Conservation (phyloP, 2,329 filamentous ascomycete species). For the Diaporthe capsici region DNA sequence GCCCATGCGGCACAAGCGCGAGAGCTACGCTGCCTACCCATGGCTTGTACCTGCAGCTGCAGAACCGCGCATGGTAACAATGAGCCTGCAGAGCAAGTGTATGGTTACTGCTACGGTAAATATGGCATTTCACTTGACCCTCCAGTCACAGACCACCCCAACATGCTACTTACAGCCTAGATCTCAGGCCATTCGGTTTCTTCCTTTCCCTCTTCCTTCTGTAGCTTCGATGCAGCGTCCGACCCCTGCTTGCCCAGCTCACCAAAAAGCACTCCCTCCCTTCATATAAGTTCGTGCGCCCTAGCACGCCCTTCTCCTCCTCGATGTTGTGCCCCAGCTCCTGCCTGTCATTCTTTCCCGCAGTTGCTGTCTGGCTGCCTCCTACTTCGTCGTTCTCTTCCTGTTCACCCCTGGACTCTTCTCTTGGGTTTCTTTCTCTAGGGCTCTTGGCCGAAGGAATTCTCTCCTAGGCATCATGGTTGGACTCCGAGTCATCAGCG, state of each 20-base stretch:
- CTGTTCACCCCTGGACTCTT: neutral
- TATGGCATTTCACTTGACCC: neutral
- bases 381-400: neutral
- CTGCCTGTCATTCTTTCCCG: constrained; percentile 22
- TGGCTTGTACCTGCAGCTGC: neutral
- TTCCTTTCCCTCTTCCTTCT: neutral
- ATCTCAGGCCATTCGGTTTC: neutral
- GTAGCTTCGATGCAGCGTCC: neutral
- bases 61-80: neutral
- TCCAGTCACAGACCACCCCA: neutral
- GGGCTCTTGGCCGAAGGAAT: neutral
- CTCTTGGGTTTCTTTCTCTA: neutral
- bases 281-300: constrained; percentile 15
- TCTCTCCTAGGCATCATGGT: neutral
- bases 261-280: neutral
- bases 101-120: neutral
- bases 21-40: neutral
- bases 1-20: constrained; percentile 3
- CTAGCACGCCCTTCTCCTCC: neutral
- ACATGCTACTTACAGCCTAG: neutral
- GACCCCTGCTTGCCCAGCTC: constrained; percentile 3
- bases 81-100: neutral
- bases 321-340: neutral
- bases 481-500: constrained; percentile 15
- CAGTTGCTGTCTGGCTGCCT: constrained; percentile 14